Conservation (phyloP, 768 basidiomycete species). For the Phaeotremella skinneri region DNA sequence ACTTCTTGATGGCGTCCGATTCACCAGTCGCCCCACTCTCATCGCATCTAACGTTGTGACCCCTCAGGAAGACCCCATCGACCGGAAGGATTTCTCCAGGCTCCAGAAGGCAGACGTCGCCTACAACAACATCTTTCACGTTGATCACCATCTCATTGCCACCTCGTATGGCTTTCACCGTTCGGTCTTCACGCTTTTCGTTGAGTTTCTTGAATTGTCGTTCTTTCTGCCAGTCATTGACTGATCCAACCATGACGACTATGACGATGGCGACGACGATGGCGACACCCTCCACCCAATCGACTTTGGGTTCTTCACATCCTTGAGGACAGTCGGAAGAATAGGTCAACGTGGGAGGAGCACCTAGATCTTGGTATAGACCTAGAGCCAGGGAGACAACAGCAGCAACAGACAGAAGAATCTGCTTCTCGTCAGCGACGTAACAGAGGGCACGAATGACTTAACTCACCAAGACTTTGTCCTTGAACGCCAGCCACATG, state of each 20-base stretch:
- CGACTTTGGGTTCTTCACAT: conserved; percentile 68
- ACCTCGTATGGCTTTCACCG: conserved; percentile 77
- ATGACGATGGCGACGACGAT: conserved; percentile 58
- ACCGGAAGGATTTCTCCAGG: conserved; percentile 95
- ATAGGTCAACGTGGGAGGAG: conserved; percentile 56
- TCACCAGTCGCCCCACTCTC: conserved; percentile 97
- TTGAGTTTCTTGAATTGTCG: conserved; percentile 89
- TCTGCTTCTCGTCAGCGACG: conserved; percentile 55
- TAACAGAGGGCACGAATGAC: background rate
- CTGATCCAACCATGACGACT: conserved; percentile 74
- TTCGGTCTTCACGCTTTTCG: conserved; percentile 91
- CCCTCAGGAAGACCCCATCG: conserved; percentile 88
- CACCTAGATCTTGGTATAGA: conserved; percentile 88
- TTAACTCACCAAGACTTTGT: conserved; percentile 78
- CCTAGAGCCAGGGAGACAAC: conserved; percentile 90
- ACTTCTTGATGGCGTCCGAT: conserved; percentile 89
- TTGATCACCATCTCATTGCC: conserved; percentile 67
- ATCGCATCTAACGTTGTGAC: conserved; percentile 92
- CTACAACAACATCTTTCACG: conserved; percentile 80
- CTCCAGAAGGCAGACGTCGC: conserved; percentile 85
- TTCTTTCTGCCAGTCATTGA: conserved; percentile 99
- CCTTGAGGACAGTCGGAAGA: conserved; percentile 47
- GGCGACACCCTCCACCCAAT: conserved; percentile 86
- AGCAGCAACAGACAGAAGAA: conserved; percentile 87
- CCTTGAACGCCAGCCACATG: conserved; percentile 83